phyloP scores from a whole-genome alignment of 2,329 filamentous ascomycete genomes.

The Akanthomyces muscarius region DNA sequence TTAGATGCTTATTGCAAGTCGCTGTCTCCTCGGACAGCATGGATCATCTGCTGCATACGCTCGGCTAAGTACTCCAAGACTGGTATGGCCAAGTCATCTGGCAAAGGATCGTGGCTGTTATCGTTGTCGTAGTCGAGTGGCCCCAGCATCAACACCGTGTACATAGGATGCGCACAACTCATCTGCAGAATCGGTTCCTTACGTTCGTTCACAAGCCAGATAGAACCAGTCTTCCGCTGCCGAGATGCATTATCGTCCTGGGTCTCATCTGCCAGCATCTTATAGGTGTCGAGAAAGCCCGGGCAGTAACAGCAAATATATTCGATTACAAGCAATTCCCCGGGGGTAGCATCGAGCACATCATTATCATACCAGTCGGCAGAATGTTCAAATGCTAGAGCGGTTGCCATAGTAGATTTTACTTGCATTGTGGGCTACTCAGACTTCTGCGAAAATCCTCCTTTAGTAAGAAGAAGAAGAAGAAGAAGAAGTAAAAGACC shows the following conservation, averaged over 20 bases:
- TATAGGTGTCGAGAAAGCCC: neutral
- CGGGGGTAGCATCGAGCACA: neutral
- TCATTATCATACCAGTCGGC: neutral
- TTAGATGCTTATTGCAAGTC: neutral
- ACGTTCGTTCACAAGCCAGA: neutral
- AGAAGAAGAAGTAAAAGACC: neutral
- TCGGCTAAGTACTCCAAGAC: neutral
- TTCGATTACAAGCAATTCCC: neutral
- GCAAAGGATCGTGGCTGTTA: neutral
- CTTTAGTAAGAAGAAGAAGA: neutral
- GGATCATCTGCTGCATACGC: neutral
- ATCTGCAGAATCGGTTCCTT: neutral
- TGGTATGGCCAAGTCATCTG: neutral
- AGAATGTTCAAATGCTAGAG: neutral
- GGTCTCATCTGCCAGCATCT: neutral
- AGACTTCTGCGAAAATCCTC: neutral
- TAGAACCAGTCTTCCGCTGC: neutral
- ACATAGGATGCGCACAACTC: neutral
- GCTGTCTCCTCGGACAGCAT: neutral
- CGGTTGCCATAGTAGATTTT: neutral
- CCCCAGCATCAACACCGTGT: neutral
- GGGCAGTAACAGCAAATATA: neutral
- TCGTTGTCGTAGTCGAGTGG: neutral
- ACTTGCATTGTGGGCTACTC: neutral
- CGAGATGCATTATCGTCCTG: neutral